Evolutionary conservation across 805 yeast genomes (phyloP).

Genomic region (Torulaspora gathmanii): DNA sequence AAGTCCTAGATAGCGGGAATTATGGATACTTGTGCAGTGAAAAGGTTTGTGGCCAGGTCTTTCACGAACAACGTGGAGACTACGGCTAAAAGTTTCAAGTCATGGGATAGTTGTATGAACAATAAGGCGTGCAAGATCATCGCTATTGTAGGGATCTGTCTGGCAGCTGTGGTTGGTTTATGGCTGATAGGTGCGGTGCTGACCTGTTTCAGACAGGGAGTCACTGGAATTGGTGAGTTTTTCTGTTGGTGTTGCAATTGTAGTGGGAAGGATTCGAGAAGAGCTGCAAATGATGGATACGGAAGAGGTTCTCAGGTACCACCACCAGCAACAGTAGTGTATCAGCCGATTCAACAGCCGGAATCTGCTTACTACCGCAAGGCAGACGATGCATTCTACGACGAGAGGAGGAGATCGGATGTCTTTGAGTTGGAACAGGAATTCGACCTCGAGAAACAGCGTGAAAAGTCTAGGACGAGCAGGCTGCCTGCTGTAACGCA

Average conservation of each 20-base stretch:
- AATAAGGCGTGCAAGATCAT: conserved; percentile 69
- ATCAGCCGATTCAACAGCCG: conserved; percentile 33
- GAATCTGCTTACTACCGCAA: conserved; percentile 21
- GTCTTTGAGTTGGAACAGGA: conserved; percentile 33
- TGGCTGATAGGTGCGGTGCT: conserved; percentile 55
- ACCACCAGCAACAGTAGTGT: conserved; percentile 29
- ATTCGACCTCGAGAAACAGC: conserved; percentile 32
- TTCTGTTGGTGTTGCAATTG: conserved; percentile 49
- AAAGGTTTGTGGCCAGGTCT: conserved; percentile 16
- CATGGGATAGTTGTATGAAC: conserved; percentile 79
- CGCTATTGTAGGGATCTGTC: conserved; percentile 64
- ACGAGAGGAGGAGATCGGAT: conserved; percentile 21
- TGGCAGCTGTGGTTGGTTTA: conserved; percentile 50
- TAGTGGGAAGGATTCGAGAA: conserved; percentile 18
- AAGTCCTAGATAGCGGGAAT: background rate
- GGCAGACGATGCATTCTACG: conserved; percentile 18
- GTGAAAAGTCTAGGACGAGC: conserved; percentile 13
- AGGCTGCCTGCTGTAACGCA: conserved; percentile 12
- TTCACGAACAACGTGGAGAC: conserved; percentile 26
- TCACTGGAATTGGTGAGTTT: conserved; percentile 45
- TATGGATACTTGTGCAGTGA: conserved; percentile 12
- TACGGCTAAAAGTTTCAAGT: conserved; percentile 47
- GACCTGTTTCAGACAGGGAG: conserved; percentile 57
- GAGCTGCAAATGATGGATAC: conserved; percentile 16
- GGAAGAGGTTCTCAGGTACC: conserved; percentile 6